Conservation (phyloP, 257 asterid genomes). For the Solanum lycopersicoides region DNA sequence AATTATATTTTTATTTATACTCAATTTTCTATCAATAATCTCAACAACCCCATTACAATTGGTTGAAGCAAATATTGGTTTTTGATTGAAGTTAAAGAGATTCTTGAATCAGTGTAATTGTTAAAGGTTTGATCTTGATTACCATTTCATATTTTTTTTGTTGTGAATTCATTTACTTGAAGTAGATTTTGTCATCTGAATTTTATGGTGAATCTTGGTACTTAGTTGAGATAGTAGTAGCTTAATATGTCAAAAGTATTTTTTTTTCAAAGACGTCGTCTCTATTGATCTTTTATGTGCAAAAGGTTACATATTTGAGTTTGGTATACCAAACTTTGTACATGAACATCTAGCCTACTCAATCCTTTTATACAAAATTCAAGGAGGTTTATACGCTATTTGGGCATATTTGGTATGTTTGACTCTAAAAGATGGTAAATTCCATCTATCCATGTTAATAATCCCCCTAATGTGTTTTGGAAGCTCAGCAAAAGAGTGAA, state of each 20-base stretch:
- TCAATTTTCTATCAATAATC: not conserved
- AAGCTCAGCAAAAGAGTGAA: not conserved
- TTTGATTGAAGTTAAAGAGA: constrained; percentile 2
- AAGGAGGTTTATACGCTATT: no score
- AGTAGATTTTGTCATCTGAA: not conserved
- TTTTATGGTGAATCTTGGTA: not conserved
- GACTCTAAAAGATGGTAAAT: not conserved
- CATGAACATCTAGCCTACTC: no score
- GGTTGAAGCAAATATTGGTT: not conserved
- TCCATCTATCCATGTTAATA: not conserved
- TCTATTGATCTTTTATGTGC: no score
- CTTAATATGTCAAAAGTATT: no score
- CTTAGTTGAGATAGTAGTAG: no score
- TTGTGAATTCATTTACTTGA: not conserved
- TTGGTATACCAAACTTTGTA: no score
- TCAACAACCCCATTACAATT: not conserved
- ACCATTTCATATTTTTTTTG: not conserved
- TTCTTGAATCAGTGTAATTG: not conserved
- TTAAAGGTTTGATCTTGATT: not conserved
- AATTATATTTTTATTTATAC: not conserved
- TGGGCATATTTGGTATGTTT: no score
- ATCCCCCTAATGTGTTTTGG: not conserved
- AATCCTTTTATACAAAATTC: no score
- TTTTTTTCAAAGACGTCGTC: no score
- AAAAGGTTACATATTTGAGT: no score